Conservation (phyloP, 2,329 filamentous ascomycete genomes). For the Claviceps citrina region DNA sequence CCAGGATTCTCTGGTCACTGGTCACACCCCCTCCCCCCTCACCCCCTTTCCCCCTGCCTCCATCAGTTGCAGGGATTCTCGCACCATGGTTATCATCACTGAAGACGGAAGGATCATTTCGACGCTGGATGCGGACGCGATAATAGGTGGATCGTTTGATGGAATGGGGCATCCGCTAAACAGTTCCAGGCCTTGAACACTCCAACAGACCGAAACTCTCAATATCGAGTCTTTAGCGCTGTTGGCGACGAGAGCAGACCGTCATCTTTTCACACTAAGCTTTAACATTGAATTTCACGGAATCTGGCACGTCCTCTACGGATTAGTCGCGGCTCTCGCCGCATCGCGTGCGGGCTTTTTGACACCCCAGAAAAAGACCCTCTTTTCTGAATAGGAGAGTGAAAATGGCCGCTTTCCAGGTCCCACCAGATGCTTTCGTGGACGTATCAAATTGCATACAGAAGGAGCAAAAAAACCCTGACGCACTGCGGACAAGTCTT, state of each 20-base stretch:
- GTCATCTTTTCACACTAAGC: not conserved
- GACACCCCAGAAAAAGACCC: not conserved
- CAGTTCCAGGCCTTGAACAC: not conserved
- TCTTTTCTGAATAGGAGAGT: not conserved
- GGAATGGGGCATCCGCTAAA: not conserved
- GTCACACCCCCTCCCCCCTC: not conserved
- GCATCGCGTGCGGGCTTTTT: not conserved
- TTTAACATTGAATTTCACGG: no score
- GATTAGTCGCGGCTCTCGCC: not conserved
- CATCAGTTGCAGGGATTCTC: not conserved
- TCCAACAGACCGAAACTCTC: not conserved
- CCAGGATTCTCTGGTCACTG: not conserved
- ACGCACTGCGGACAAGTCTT: not conserved
- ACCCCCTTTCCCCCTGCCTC: not conserved
- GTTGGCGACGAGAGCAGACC: not conserved
- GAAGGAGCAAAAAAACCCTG: not conserved
- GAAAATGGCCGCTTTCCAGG: not conserved
- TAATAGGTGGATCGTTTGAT: not conserved
- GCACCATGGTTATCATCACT: not conserved
- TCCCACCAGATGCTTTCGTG: not conserved
- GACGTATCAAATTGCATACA: not conserved
- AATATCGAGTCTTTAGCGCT: not conserved
- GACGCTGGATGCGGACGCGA: not conserved
- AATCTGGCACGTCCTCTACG: no score
- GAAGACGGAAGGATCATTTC: not conserved